Evolutionary conservation across 768 basidiomycete species (phyloP).

Genomic region (Boletus reticulatus): DNA sequence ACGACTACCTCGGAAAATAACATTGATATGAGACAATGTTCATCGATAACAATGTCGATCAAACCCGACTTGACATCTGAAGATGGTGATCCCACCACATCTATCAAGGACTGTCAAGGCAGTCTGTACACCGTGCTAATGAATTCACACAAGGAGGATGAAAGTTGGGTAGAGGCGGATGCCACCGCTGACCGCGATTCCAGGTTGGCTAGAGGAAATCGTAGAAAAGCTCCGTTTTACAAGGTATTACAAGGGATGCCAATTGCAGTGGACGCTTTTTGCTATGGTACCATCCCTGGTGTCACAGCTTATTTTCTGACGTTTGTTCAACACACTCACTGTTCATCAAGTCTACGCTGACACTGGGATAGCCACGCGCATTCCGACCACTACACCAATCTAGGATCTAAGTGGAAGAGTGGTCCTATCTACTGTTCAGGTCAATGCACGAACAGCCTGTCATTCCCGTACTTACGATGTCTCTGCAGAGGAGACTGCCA

Average conservation of each 20-base stretch:
- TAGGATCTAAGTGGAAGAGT: constrained; percentile 82
- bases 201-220: constrained; percentile 45
- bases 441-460: constrained; percentile 11
- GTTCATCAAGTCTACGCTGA: constrained; percentile 5
- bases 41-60: background rate
- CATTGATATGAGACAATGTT: background rate
- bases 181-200: constrained; percentile 47
- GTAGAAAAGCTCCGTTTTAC: constrained; percentile 89
- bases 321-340: constrained; percentile 38
- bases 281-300: constrained; percentile 87
- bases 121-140: constrained; percentile 82
- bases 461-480: background rate
- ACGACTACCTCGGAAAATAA: constrained; percentile 11
- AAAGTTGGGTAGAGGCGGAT: constrained; percentile 82
- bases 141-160: constrained; percentile 79
- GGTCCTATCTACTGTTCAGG: constrained; percentile 96
- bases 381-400: constrained; percentile 94
- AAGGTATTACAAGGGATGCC: constrained; percentile 97
- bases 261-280: constrained; percentile 96
- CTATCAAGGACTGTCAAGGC: constrained; percentile 3
- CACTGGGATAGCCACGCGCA: constrained; percentile 76
- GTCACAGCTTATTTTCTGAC: constrained; percentile 91
- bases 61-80: background rate
- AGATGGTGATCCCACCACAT: background rate
- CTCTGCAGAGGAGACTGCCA: constrained; percentile 71